Conservation (phyloP, 768 basidiomycete species). For the Boletus fagicola region DNA sequence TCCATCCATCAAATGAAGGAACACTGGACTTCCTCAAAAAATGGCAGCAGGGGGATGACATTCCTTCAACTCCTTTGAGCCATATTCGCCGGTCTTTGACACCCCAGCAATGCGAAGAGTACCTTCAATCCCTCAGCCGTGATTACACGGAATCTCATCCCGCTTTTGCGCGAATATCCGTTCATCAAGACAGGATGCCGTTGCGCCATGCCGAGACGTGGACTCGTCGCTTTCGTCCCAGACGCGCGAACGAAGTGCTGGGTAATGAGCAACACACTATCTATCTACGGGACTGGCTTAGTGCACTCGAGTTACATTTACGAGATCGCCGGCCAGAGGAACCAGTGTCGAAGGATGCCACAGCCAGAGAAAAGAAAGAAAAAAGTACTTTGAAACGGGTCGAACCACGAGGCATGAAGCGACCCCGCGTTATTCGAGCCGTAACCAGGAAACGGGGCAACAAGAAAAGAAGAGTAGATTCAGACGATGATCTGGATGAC, state of each 20-base stretch:
- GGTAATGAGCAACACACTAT: constrained; percentile 71
- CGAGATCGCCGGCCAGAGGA: constrained; percentile 9
- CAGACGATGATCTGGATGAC: constrained; percentile 52
- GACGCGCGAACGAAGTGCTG: constrained; percentile 68
- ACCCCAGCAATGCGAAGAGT: constrained; percentile 15
- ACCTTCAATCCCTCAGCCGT: constrained; percentile 9
- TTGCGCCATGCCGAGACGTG: constrained; percentile 48
- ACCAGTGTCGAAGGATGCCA: not conserved
- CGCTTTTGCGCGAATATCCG: constrained; percentile 44
- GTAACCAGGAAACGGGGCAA: constrained; percentile 45
- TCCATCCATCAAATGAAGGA: constrained; percentile 4
- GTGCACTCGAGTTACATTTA: constrained; percentile 62
- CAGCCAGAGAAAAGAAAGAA: constrained; percentile 12
- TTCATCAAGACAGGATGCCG: constrained; percentile 9
- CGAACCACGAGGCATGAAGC: constrained; percentile 46
- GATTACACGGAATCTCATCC: constrained; percentile 42
- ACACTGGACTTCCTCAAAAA: constrained; percentile 22
- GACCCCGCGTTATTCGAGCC: constrained; percentile 56
- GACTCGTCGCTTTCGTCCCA: constrained; percentile 75
- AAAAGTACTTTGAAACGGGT: constrained; percentile 26
- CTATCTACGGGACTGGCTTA: constrained; percentile 78
- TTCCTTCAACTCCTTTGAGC: not conserved
- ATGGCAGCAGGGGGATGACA: not conserved
- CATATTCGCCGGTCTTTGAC: constrained; percentile 9
- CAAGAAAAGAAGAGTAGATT: constrained; percentile 55